Evolutionary conservation across 441 rosid genomes (phyloP), one percentile per base, ranked within the genome.

Genomic region (Kokia cookei): DNA sequence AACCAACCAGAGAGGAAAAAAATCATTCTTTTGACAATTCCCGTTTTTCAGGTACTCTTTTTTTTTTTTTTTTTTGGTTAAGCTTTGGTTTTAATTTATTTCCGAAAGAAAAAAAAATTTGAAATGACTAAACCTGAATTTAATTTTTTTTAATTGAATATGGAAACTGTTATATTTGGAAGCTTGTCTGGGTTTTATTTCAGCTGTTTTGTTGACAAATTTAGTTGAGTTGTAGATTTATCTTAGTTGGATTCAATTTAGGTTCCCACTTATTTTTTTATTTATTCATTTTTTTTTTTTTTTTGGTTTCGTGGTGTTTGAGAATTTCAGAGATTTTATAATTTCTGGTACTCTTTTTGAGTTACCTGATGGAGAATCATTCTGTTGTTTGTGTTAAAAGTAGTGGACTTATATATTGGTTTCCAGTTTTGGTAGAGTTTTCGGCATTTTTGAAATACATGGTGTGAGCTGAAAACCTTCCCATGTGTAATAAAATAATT

Each of bases 401-500:
- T 60, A 51, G 67, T 66, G 74, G 60, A 74, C 69, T 81, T 70
- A 76, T 58, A 62, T 60, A 27, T 2, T 22, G 59, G 68, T 71
- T 7, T 45, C 54, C 51, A 50, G 40, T 72, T 78, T 70, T 75
- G 75, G n/a, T 42, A 19, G 64, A 55, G 19, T 50, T 58, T 53
- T 66, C 8, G 40, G n/a, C 40, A 51, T 45, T 75, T 55, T 50
- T 72, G 86, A 95, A 95, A 69, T 59, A 27, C 63, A 43, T 75
- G 77, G 73, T 57, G 27, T 78, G 82, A 81, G 80, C 77, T 29
- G 48, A 48, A 77, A 67, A 59, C 42, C 71, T 3, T 71, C 80
- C 81, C 89, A 84, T 86, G 86, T 86, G 91, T 82, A 86, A 87
- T 83, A 82, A 86, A 79, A 72, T 66, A 71, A 50, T 68, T 72